Percentiles rank a stretch among this genome's conserved stretches.
Conservation (phyloP, 1,284 basidiomycete species). For the Bondarzewia mesenterica region DNA sequence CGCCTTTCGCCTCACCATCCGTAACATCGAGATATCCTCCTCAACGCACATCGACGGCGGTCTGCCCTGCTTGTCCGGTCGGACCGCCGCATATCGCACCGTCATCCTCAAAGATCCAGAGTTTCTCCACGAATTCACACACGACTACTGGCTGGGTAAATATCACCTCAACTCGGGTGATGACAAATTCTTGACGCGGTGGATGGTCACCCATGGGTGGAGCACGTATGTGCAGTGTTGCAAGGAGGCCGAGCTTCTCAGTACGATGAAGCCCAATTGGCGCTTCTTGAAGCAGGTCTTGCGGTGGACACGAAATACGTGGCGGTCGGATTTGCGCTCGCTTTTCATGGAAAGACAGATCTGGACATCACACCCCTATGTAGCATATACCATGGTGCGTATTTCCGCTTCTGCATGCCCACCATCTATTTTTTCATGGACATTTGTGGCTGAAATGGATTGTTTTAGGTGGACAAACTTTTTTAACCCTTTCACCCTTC, state of each 20-base stretch:
- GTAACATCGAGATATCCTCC: constrained; percentile 86
- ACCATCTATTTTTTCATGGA: constrained; percentile 4
- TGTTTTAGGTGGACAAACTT: constrained; percentile 71
- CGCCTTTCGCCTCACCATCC: constrained; percentile 84
- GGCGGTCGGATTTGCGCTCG: constrained; percentile 82
- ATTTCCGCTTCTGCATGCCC: too few relatives aligned
- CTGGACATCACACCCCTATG: constrained; percentile 86
- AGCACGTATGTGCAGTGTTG: constrained; percentile 88
- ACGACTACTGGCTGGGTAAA: constrained; percentile 88
- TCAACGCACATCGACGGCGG: constrained; percentile 91
- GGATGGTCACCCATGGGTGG: constrained; percentile 95
- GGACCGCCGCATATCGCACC: constrained; percentile 87
- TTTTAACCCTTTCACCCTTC: constrained; percentile 85
- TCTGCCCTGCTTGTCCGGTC: constrained; percentile 83
- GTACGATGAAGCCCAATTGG: constrained; percentile 96
- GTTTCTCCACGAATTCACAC: constrained; percentile 86
- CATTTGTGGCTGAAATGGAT: too few relatives aligned
- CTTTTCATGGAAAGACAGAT: constrained; percentile 83
- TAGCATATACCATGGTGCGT: constrained; percentile 82
- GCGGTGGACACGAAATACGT: constrained; percentile 89
- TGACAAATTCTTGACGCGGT: constrained; percentile 92
- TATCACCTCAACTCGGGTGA: constrained; percentile 90
- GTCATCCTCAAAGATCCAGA: constrained; percentile 91
- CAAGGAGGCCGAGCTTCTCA: constrained; percentile 82
- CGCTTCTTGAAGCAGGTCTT: constrained; percentile 89